Percentiles rank a stretch among this genome's conserved stretches.
phyloP scores from a whole-genome alignment of 768 basidiomycete species.

The Erythrobasidium yunnanense region DNA sequence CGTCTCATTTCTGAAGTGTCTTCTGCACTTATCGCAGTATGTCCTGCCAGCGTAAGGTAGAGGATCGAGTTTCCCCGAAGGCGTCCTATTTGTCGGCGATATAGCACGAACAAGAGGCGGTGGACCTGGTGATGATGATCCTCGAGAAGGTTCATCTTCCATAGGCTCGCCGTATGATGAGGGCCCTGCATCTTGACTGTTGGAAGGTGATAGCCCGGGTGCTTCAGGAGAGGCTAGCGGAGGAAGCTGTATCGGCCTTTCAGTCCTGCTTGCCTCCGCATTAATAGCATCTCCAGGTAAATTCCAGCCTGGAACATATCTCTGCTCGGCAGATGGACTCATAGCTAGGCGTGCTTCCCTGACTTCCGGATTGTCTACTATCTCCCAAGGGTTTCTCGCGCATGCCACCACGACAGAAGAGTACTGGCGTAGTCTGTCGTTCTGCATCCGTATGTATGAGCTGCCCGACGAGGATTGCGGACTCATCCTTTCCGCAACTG shows the following conservation, averaged over 20 bases:
- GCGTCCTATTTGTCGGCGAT: not conserved
- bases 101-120: not conserved
- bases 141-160: not conserved
- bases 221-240: not conserved
- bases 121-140: not conserved
- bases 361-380: not conserved
- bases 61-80: not conserved
- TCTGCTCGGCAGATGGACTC: too few relatives aligned
- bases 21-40: not conserved
- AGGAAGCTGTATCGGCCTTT: too few relatives aligned
- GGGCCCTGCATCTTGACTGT: too few relatives aligned
- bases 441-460: not conserved
- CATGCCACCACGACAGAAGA: not conserved
- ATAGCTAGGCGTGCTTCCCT: too few relatives aligned
- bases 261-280: too few relatives aligned
- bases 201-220: not conserved
- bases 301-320: too few relatives aligned
- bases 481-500: not conserved
- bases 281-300: too few relatives aligned
- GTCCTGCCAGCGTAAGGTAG: not conserved
- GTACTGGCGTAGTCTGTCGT: not conserved
- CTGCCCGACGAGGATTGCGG: not conserved
- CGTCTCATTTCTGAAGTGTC: not conserved
- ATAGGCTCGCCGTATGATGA: not conserved
- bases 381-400: not conserved